A percentile compares a stretch with the other conserved stretches of the same genome.
Conservation (phyloP, 2,329 filamentous ascomycete genomes). For the Triangularia setosa region DNA sequence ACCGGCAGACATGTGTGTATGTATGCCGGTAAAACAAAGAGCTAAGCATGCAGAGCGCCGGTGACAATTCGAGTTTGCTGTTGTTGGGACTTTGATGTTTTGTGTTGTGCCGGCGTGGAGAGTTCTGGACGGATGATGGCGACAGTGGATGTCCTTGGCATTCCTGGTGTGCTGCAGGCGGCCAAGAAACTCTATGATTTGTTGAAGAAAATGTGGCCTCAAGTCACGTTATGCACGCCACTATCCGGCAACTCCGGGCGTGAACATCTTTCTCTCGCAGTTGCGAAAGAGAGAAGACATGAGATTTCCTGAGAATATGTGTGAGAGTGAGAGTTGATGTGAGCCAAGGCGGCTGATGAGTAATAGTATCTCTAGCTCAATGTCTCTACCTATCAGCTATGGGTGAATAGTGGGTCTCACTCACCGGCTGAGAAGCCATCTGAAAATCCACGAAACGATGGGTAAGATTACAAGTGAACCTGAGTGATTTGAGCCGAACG, state of each 20-base stretch:
- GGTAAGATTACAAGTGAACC: background rate
- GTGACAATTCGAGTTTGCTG: background rate
- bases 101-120: background rate
- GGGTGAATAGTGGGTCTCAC: background rate
- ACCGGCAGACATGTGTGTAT: background rate
- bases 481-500: background rate
- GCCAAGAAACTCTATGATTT: background rate
- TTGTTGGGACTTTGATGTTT: background rate
- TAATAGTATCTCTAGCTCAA: background rate
- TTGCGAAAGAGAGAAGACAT: background rate
- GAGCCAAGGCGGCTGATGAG: background rate
- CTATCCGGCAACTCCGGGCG: background rate
- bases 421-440: background rate
- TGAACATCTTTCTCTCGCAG: background rate
- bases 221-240: background rate
- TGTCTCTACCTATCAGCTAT: background rate
- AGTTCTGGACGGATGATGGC: background rate
- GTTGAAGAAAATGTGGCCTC: background rate
- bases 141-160: background rate
- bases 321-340: background rate
- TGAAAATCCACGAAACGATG: background rate
- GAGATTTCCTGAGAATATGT: background rate
- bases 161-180: background rate
- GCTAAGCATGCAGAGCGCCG: background rate
- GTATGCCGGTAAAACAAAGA: background rate